phyloP scores from a whole-genome alignment of 768 basidiomycete species.

The Boletus bicolor region DNA sequence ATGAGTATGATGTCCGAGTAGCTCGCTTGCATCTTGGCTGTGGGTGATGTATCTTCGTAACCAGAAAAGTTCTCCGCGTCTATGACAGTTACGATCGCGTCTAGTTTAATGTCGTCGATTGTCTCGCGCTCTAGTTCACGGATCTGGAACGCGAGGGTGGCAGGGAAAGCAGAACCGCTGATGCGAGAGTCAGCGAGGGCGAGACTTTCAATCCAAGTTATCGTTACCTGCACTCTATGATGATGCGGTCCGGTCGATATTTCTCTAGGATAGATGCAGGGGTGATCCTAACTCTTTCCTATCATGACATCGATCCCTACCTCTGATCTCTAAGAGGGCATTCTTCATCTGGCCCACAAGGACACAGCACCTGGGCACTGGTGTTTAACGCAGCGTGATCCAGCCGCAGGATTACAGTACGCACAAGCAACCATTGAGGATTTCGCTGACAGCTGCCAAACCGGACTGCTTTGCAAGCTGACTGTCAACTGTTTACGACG shows the following conservation, averaged over 20 bases:
- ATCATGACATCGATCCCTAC: slow-evolving; percentile 34
- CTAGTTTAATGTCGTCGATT: slow-evolving; percentile 69
- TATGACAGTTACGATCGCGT: slow-evolving; percentile 88
- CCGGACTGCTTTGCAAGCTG: slow-evolving; percentile 83
- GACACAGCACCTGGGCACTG: slow-evolving; percentile 72
- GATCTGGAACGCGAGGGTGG: slow-evolving; percentile 92
- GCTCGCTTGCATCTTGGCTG: slow-evolving; percentile 92
- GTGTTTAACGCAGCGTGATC: background rate
- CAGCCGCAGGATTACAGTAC: slow-evolving; percentile 5
- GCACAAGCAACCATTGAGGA: slow-evolving; percentile 94
- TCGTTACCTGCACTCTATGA: slow-evolving; percentile 90
- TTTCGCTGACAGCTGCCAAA: slow-evolving; percentile 86
- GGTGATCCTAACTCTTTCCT: background rate
- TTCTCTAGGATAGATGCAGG: slow-evolving; percentile 52
- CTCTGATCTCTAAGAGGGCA: slow-evolving; percentile 84
- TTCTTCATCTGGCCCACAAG: slow-evolving; percentile 94
- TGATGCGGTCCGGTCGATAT: slow-evolving; percentile 83
- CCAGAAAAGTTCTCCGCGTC: slow-evolving; percentile 90
- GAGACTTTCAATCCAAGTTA: background rate
- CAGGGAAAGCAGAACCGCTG: slow-evolving; percentile 93
- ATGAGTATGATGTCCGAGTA: slow-evolving; percentile 91
- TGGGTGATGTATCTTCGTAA: slow-evolving; percentile 89
- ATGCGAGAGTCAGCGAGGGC: background rate
- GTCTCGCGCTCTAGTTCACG: slow-evolving; percentile 84
- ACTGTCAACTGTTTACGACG: slow-evolving; percentile 68